Evolutionary conservation across 2,329 filamentous ascomycete genomes (phyloP).

Genomic region (Claviceps spartinae): DNA sequence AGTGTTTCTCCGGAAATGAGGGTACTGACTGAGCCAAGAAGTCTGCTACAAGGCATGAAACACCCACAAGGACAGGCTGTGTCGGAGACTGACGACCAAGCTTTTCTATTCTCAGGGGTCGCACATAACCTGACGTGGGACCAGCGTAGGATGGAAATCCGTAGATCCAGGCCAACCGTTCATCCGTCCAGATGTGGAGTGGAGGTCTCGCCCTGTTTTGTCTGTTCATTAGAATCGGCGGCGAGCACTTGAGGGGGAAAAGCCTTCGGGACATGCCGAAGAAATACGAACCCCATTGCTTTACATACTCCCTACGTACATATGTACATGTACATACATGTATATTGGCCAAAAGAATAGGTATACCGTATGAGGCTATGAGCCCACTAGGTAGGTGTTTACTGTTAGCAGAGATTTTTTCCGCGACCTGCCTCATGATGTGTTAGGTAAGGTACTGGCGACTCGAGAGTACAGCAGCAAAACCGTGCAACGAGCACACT

Average conservation of each 20-base stretch:
- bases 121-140: conserved; percentile 7
- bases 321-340: too few species aligned
- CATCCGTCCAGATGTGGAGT: neutral
- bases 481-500: neutral
- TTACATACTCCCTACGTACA: too few species aligned
- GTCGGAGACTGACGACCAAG: conserved; percentile 5
- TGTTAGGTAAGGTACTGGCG: neutral
- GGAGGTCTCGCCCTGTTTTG: neutral
- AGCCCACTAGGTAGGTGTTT: too few species aligned
- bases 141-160: conserved; percentile 6
- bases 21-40: conserved; percentile 1
- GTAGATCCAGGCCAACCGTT: conserved; percentile 2
- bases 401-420: neutral
- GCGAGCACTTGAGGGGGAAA: neutral
- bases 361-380: too few species aligned
- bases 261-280: conserved; percentile 7
- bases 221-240: neutral
- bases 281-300: neutral
- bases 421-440: neutral
- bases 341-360: too few species aligned
- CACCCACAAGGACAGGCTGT: conserved; percentile 4
- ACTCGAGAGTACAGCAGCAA: neutral
- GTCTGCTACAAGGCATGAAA: conserved; percentile 11
- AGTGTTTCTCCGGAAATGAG: neutral
- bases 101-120: conserved; percentile 6